Percentiles rank a stretch among this genome's conserved stretches.
Conservation (phyloP, 2,329 filamentous ascomycete genomes). For the Ophiosphaerella herpotricha region DNA sequence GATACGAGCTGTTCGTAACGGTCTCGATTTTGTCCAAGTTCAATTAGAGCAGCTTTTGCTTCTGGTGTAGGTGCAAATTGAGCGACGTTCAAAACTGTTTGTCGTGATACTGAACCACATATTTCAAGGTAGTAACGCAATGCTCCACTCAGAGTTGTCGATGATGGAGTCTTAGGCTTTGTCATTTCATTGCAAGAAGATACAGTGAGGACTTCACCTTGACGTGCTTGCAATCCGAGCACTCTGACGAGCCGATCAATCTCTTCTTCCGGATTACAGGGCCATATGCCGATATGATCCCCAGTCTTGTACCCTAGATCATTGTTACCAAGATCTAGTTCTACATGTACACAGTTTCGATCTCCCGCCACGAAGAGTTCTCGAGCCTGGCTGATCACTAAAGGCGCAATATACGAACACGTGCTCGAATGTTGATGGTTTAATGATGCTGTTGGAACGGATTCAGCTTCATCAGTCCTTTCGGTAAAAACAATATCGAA, state of each 20-base stretch:
- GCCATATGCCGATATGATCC: slow-evolving; percentile 43
- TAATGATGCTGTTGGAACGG: slow-evolving; percentile 13
- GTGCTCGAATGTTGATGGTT: slow-evolving; percentile 28
- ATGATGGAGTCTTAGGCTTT: slow-evolving; percentile 47
- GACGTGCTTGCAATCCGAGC: slow-evolving; percentile 29
- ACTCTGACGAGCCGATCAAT: slow-evolving; percentile 38
- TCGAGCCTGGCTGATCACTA: slow-evolving; percentile 36
- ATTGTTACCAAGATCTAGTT: slow-evolving; percentile 45
- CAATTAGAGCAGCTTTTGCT: slow-evolving; percentile 37
- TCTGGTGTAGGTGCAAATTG: slow-evolving; percentile 47
- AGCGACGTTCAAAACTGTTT: slow-evolving; percentile 43
- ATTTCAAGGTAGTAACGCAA: slow-evolving; percentile 56
- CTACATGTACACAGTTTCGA: slow-evolving; percentile 50
- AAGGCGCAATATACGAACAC: slow-evolving; percentile 38
- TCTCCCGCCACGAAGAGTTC: slow-evolving; percentile 44
- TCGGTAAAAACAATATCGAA: slow-evolving; percentile 27
- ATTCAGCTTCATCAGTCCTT: not conserved
- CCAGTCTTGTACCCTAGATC: slow-evolving; percentile 45
- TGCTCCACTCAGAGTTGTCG: slow-evolving; percentile 46
- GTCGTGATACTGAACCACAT: slow-evolving; percentile 48
- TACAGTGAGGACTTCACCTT: slow-evolving; percentile 31
- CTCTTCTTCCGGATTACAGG: slow-evolving; percentile 47
- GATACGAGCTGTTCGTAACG: slow-evolving; percentile 39
- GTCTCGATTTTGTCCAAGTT: slow-evolving; percentile 39
- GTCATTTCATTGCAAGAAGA: slow-evolving; percentile 30